A percentile compares a stretch with the other conserved stretches of the same genome.
Conservation (phyloP, 768 basidiomycete genomes). For the Mycena maculata region DNA sequence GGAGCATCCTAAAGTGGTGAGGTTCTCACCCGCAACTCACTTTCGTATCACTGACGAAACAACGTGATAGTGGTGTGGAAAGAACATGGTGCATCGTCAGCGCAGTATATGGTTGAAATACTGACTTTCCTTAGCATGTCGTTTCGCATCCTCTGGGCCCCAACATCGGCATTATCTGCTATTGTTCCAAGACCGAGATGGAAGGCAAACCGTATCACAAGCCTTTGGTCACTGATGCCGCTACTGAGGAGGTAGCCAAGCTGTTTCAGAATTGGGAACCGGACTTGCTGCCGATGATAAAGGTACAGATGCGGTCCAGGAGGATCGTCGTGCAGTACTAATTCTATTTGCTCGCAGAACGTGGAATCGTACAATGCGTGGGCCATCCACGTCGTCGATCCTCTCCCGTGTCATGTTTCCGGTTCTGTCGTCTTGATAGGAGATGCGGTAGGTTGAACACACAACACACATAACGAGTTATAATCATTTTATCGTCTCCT, state of each 20-base stretch:
- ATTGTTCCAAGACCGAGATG: constrained; percentile 32
- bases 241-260: constrained; percentile 30
- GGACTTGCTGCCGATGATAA: constrained; percentile 32
- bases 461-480: no score
- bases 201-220: constrained; percentile 35
- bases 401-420: constrained; percentile 41
- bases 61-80: constrained; percentile 35
- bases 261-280: constrained; percentile 39
- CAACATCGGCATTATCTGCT: constrained; percentile 37
- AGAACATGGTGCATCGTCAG: constrained; percentile 19
- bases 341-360: constrained; percentile 33
- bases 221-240: constrained; percentile 35
- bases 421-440: constrained; percentile 7
- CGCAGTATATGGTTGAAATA: neutral
- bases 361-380: constrained; percentile 46
- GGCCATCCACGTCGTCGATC: constrained; percentile 52
- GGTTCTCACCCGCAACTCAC: neutral
- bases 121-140: constrained; percentile 33
- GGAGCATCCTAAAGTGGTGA: constrained; percentile 29
- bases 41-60: neutral
- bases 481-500: neutral
- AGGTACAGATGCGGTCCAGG: constrained; percentile 24
- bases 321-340: neutral
- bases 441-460: constrained; percentile 23
- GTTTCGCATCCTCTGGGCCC: constrained; percentile 41